These are phyloP conservation scores for Dimocarpus longan DNA, from an alignment of 345 rosid genomes.

Conservation along the genomic window DNA sequence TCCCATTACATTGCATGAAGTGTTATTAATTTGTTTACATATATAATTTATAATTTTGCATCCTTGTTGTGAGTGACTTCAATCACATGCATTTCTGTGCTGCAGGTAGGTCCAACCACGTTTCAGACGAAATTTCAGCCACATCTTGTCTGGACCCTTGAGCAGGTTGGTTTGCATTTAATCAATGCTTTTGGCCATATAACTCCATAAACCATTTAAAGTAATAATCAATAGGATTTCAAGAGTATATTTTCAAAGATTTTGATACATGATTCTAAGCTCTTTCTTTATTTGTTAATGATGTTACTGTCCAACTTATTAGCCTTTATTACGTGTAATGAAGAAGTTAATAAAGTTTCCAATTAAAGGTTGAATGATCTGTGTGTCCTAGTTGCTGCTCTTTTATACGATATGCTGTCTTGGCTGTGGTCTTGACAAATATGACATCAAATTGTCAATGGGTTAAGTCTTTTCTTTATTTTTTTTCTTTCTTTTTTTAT, in stretches of 20 bases:
- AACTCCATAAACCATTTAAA: not conserved
- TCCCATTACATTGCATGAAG: not conserved
- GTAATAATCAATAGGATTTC: not conserved
- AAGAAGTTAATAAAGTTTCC: not conserved
- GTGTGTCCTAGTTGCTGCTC: not conserved
- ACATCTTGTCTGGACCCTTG: constrained; percentile 86
- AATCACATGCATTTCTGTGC: constrained; percentile 11
- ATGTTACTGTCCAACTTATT: not conserved
- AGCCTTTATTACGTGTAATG: not conserved
- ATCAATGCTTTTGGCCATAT: not conserved
- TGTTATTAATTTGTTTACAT: not conserved
- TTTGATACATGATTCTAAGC: not conserved
- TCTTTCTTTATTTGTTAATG: not conserved
- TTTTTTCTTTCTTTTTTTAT: not conserved
- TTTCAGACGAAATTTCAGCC: constrained; percentile 84
- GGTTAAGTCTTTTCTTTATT: not conserved
- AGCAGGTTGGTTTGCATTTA: constrained; percentile 60
- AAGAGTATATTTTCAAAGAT: not conserved
- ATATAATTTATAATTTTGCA: not conserved
- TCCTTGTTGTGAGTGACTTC: not conserved
- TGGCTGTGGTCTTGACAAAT: not conserved
- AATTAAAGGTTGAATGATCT: not conserved
- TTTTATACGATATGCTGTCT: not conserved
- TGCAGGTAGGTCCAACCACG: constrained; percentile 82
- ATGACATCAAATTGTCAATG: not conserved